These are phyloP conservation scores for Triticum dicoccoides DNA, from an alignment of 176 grass and related monocot species.

Conservation along the genomic window DNA sequence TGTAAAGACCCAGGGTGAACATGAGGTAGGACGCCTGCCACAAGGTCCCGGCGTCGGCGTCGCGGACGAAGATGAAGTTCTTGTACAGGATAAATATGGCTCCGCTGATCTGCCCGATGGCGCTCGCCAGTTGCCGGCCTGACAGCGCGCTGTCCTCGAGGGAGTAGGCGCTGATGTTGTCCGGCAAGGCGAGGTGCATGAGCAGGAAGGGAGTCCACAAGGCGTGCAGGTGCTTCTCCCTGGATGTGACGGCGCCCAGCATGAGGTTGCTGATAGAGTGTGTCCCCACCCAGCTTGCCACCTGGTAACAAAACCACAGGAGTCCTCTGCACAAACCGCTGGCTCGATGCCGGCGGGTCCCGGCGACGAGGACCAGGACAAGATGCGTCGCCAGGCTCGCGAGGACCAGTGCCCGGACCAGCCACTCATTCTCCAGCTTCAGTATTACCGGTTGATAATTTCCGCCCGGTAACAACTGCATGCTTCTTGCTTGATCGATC, in stretches of 20 bases:
- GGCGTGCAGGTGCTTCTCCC: background rate
- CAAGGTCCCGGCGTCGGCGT: background rate
- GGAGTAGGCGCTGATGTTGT: slow-evolving; percentile 18
- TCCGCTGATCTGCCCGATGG: background rate
- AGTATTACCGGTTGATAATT: background rate
- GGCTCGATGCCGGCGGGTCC: background rate
- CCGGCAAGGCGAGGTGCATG: too few species aligned
- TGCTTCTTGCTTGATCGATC: too few species aligned
- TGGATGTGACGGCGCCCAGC: background rate
- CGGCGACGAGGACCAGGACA: background rate
- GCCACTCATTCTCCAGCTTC: background rate
- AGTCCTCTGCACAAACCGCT: background rate
- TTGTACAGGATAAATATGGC: slow-evolving; percentile 5
- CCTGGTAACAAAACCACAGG: slow-evolving; percentile 21
- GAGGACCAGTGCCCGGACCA: background rate
- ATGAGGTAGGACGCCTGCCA: background rate
- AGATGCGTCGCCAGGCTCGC: background rate
- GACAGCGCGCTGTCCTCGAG: slow-evolving; percentile 36
- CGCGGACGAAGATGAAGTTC: background rate
- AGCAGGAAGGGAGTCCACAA: slow-evolving; percentile 21
- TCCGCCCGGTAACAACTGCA: too few species aligned
- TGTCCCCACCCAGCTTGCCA: slow-evolving; percentile 24
- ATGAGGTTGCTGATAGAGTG: background rate
- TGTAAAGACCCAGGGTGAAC: slow-evolving; percentile 16
- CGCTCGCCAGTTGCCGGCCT: background rate